Conservation (phyloP, 495 filamentous ascomycete genomes). For the Penicillium flavigenum region DNA sequence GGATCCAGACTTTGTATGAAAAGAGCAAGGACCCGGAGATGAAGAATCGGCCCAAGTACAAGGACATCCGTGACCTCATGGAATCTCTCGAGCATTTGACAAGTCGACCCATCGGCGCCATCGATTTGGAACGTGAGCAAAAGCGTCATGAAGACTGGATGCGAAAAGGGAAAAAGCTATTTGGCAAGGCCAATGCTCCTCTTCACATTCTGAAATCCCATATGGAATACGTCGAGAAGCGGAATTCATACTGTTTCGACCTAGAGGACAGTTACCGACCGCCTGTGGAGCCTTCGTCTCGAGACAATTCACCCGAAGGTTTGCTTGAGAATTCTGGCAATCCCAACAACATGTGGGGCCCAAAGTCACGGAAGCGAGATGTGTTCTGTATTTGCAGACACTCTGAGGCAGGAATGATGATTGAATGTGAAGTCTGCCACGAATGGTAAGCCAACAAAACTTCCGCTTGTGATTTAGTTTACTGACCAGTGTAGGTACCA, state of each 20-base stretch:
- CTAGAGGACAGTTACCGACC: conserved; percentile 83
- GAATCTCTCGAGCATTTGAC: conserved; percentile 83
- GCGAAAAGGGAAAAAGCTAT: conserved; percentile 96
- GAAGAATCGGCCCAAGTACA: conserved; percentile 80
- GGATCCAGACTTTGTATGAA: conserved; percentile 77
- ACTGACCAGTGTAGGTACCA: conserved; percentile 69
- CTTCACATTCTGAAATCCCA: conserved; percentile 90
- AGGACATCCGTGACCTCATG: conserved; percentile 85
- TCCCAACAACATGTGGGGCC: conserved; percentile 47
- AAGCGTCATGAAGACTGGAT: conserved; percentile 99
- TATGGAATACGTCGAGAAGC: conserved; percentile 88
- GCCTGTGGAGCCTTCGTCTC: conserved; percentile 87
- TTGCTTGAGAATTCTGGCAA: conserved; percentile 49
- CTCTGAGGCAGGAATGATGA: conserved; percentile 97
- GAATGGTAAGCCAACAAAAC: conserved; percentile 70
- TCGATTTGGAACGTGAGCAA: conserved; percentile 92
- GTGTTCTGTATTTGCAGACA: conserved; percentile 97
- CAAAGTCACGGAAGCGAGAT: conserved; percentile 60
- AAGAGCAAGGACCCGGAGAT: conserved; percentile 72
- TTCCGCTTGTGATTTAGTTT: background rate
- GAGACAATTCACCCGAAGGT: conserved; percentile 77
- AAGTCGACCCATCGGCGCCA: conserved; percentile 84
- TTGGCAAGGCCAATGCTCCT: conserved; percentile 97
- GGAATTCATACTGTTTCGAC: conserved; percentile 90
- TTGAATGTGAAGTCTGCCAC: conserved; percentile 96